Evolutionary conservation across 129 eudicot species (phyloP).

Genomic region (Pseudognaphalium luteoalbum): DNA sequence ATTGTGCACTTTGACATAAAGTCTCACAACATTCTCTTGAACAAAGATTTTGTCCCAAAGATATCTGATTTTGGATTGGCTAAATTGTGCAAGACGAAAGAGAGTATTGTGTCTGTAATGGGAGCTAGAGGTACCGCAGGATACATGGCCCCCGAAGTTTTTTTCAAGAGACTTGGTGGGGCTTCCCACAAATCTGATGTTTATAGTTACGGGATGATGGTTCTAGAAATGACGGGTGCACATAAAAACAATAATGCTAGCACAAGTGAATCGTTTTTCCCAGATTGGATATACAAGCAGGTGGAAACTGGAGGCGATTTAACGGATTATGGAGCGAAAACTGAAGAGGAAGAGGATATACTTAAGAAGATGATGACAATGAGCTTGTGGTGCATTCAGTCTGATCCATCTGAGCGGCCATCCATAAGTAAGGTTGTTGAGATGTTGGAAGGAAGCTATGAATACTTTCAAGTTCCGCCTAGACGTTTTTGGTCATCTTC

Average conservation of each 20-base stretch:
- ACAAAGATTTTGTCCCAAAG: constrained; percentile 48
- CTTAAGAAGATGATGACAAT: constrained; percentile 54
- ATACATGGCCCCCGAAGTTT: constrained; percentile 42
- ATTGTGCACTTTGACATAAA: constrained; percentile 50
- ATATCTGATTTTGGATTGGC: constrained; percentile 55
- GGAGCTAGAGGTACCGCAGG: constrained; percentile 43
- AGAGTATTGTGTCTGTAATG: constrained; percentile 32
- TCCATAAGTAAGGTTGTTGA: constrained; percentile 9
- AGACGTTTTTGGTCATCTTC: neutral
- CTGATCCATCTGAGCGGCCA: constrained; percentile 28
- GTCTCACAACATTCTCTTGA: constrained; percentile 53
- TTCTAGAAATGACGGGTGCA: constrained; percentile 41
- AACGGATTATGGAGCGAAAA: constrained; percentile 1
- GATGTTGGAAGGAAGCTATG: constrained; percentile 16
- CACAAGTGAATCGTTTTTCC: constrained; percentile 45
- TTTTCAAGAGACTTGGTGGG: constrained; percentile 30
- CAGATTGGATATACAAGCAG: constrained; percentile 49
- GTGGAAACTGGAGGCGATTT: constrained; percentile 21
- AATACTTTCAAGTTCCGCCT: constrained; percentile 6
- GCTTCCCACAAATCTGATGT: constrained; percentile 62
- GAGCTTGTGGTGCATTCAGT: constrained; percentile 63
- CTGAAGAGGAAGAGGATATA: constrained; percentile 34
- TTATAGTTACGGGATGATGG: constrained; percentile 53
- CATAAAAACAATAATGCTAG: neutral
- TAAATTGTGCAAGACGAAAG: constrained; percentile 34